Conservation (phyloP, 371 early-diverging fungal species). For the Mucor piriformis region DNA sequence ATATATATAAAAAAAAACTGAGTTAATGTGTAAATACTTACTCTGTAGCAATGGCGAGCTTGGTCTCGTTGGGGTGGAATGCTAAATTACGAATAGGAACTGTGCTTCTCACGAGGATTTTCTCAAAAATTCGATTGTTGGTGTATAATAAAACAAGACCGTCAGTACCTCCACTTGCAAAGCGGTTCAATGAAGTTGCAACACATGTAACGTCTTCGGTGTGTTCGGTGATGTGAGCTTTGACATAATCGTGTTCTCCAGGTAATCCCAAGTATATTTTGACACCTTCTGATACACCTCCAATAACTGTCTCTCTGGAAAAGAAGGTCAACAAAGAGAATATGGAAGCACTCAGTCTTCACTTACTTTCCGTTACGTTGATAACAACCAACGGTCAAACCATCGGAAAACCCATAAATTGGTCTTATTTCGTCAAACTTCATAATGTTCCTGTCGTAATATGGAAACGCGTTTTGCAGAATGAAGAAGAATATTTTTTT, state of each 20-base stretch:
- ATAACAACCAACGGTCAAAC: not conserved
- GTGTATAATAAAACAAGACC: constrained; percentile 37
- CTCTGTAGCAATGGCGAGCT: constrained; percentile 50
- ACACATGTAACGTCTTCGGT: constrained; percentile 23
- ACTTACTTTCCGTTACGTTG: constrained; percentile 7
- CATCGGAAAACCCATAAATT: too few relatives aligned
- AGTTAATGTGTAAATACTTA: constrained; percentile 12
- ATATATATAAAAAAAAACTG: too few relatives aligned
- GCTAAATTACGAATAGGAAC: constrained; percentile 38
- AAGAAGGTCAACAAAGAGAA: too few relatives aligned
- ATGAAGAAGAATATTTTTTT: too few relatives aligned
- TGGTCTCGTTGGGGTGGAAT: constrained; percentile 35
- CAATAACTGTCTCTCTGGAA: too few relatives aligned
- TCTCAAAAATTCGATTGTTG: constrained; percentile 28
- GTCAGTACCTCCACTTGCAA: constrained; percentile 42
- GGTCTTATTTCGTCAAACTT: too few relatives aligned
- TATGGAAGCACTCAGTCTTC: too few relatives aligned
- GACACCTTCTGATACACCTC: too few relatives aligned
- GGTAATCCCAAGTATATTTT: not conserved
- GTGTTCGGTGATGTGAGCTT: constrained; percentile 16
- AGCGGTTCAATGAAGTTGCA: constrained; percentile 18
- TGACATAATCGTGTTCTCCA: constrained; percentile 14
- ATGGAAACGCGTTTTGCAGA: too few relatives aligned
- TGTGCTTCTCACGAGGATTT: constrained; percentile 38
- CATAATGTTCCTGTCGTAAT: too few relatives aligned